These are phyloP conservation scores for Pleurotus cornucopiae DNA, from an alignment of 768 basidiomycete genomes.

Conservation along the genomic window DNA sequence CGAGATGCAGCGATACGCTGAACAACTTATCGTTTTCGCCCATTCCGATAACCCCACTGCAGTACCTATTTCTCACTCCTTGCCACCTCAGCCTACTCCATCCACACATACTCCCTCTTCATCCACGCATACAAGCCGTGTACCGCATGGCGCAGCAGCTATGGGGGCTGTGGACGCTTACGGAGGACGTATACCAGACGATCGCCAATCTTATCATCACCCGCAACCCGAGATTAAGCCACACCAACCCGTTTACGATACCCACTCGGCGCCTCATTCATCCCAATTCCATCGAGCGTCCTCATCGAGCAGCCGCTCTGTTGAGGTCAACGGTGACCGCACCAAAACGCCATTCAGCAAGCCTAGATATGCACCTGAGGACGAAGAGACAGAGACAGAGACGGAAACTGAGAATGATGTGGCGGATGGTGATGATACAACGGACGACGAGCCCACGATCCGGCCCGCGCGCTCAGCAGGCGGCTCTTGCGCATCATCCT, in stretches of 20 bases:
- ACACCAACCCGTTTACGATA: background rate
- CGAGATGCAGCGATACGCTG: slow-evolving; percentile 95
- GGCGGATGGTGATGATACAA: slow-evolving; percentile 56
- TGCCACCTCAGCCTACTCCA: slow-evolving; percentile 18
- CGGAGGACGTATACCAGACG: slow-evolving; percentile 35
- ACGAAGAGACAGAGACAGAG: slow-evolving; percentile 28
- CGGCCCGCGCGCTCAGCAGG: slow-evolving; percentile 35
- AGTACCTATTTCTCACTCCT: slow-evolving; percentile 12
- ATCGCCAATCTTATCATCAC: slow-evolving; percentile 14
- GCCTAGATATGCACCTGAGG: slow-evolving; percentile 6
- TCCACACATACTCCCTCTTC: slow-evolving; percentile 14
- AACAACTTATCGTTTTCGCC: slow-evolving; percentile 78
- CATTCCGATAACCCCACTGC: slow-evolving; percentile 25
- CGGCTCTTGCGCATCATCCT: slow-evolving; percentile 9
- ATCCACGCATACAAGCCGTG: background rate
- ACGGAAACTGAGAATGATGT: slow-evolving; percentile 41
- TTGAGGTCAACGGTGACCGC: background rate
- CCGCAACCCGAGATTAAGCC: slow-evolving; percentile 11
- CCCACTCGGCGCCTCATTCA: background rate
- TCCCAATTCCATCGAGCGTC: background rate
- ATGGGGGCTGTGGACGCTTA: slow-evolving; percentile 57
- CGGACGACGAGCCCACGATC: slow-evolving; percentile 84
- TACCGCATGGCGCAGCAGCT: slow-evolving; percentile 21
- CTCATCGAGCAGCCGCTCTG: background rate
- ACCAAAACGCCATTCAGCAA: background rate